Evolutionary conservation across 2,329 filamentous ascomycete genomes (phyloP), one percentile per base, ranked within the genome.

Genomic region (Aurifilum marmelostoma): DNA sequence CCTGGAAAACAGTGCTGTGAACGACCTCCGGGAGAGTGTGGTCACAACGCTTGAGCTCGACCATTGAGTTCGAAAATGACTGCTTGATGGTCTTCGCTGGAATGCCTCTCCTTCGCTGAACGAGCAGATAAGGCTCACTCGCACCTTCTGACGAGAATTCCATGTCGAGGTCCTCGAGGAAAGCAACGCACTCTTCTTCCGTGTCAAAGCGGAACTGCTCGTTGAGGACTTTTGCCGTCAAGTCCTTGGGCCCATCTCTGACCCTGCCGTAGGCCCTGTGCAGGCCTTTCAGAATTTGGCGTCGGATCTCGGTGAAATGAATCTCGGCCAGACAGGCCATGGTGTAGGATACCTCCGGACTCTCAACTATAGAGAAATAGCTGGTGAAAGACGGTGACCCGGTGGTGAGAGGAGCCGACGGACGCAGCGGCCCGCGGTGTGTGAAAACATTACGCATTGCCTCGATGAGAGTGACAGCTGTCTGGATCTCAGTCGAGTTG

Each of bases 301-400:
- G 86, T 54, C 89, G 87, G 41, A 91, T 80, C 47, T 83, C 81
- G 54, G 87, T 85, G 69, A 91, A 90, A 74, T 90, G 88, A n/a
- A 89, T 86, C 74, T 91, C 89, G 8, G 88, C 88, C 70, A 91
- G 86, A 73, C 89, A 91, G 18, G 88, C 89, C 87, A 91, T 90
- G 1, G 88, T 90, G 74, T 91, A 91, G 0, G 89, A 91, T 2
- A 90, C 85, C 21, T 81, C 78, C 0, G 81, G 79, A 54, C 85
- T 82, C 72, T 87, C 82, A 37, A 91, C 80, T 62, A 91, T 88
- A 32, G 84, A 81, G 74, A 91, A 90, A 75, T 86, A 90, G 24
- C 85, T 82, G 32, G 82, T 79, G 59, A 83, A 86, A 7, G 82
- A 81, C 27, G 83, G 82, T 54, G 85, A 80, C 2, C 86, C 83